phyloP scores from a whole-genome alignment of 2,329 filamentous ascomycete genomes.

The Trichophyton benhamiae region DNA sequence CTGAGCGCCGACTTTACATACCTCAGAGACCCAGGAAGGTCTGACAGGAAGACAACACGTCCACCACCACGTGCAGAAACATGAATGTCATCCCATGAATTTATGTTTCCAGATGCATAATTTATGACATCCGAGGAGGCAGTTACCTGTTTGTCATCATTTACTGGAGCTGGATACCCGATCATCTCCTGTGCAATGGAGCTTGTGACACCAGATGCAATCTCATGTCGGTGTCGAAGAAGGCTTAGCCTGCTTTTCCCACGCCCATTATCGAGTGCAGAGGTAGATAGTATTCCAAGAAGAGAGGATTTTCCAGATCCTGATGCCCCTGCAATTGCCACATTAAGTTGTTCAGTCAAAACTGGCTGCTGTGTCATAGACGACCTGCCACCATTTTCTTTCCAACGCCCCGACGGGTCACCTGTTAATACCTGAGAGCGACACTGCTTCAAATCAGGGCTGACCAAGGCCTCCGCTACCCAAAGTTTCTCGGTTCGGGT shows the following conservation, averaged over 20 bases:
- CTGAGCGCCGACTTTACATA: constrained; percentile 81
- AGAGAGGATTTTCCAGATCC: constrained; percentile 87
- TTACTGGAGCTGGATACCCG: constrained; percentile 49
- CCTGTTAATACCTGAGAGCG: constrained; percentile 20
- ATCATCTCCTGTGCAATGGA: constrained; percentile 90
- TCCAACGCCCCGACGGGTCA: neutral
- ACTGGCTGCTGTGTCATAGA: constrained; percentile 9
- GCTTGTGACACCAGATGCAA: constrained; percentile 81
- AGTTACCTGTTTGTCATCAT: constrained; percentile 9
- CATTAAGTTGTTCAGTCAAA: constrained; percentile 49
- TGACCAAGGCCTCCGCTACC: constrained; percentile 84
- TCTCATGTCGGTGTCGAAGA: constrained; percentile 85
- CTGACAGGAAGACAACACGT: constrained; percentile 74
- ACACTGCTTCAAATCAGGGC: constrained; percentile 46
- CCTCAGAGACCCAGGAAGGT: constrained; percentile 81
- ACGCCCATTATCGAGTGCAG: constrained; percentile 78
- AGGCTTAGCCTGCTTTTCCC: constrained; percentile 81
- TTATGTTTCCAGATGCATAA: constrained; percentile 73
- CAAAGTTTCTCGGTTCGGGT: constrained; percentile 49
- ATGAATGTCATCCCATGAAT: constrained; percentile 92
- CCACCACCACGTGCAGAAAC: constrained; percentile 59
- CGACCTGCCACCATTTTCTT: constrained; percentile 2
- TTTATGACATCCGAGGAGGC: constrained; percentile 52
- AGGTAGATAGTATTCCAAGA: constrained; percentile 76
- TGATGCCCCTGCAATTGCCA: constrained; percentile 73